Evolutionary conservation across 2,329 filamentous ascomycete species (phyloP).

Genomic region (Huntiella bhutanensis): DNA sequence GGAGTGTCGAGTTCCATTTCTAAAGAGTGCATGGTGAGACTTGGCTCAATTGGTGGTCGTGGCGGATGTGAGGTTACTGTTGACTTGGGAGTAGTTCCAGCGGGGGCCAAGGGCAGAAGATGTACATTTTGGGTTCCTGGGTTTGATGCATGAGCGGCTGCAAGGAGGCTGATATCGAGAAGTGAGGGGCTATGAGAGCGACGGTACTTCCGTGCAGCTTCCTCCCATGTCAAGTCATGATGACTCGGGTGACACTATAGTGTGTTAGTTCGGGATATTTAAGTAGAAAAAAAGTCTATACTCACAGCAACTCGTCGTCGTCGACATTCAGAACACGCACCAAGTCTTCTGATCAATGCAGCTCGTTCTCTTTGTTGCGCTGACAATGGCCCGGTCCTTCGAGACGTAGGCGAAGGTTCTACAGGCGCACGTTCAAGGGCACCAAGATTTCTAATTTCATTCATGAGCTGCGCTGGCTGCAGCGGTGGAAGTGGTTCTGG

Average conservation of each 20-base stretch:
- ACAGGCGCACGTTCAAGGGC: too few species aligned
- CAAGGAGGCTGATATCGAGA: slow-evolving; percentile 27
- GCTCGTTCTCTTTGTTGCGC: slow-evolving; percentile 39
- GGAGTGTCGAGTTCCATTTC: slow-evolving; percentile 36
- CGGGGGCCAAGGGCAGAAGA: neutral
- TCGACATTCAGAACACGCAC: slow-evolving; percentile 37
- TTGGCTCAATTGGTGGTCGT: neutral
- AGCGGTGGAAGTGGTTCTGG: slow-evolving; percentile 26
- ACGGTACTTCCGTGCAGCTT: slow-evolving; percentile 34
- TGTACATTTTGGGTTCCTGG: slow-evolving; percentile 20
- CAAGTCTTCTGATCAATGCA: slow-evolving; percentile 39
- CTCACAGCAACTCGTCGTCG: slow-evolving; percentile 39
- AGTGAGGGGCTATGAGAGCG: slow-evolving; percentile 31
- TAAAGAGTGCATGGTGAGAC: neutral
- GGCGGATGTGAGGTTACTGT: neutral
- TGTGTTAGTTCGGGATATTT: slow-evolving; percentile 8
- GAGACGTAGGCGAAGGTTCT: slow-evolving; percentile 25
- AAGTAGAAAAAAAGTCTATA: slow-evolving; percentile 12
- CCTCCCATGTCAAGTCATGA: slow-evolving; percentile 42
- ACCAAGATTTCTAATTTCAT: slow-evolving; percentile 17
- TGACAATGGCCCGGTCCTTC: slow-evolving; percentile 39
- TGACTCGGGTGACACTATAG: slow-evolving; percentile 38
- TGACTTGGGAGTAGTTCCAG: neutral
- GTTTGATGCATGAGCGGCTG: slow-evolving; percentile 27
- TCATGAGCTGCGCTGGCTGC: slow-evolving; percentile 31